These are phyloP conservation scores for Pilasporangium apinafurcum DNA, from an alignment of 352 stramenopile genomes.

Conservation along the genomic window DNA sequence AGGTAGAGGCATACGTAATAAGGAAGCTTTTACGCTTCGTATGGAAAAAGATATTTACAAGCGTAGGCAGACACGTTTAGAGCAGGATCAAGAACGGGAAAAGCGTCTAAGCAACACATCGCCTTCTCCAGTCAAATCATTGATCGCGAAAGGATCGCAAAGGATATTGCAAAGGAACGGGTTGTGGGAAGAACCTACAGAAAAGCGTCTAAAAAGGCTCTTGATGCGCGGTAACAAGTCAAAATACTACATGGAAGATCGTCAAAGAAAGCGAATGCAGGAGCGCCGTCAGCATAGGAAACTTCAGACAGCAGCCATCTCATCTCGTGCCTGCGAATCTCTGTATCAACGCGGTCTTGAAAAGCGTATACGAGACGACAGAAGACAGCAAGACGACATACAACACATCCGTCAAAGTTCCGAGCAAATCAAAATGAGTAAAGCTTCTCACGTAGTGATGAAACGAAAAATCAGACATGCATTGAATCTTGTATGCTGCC, in stretches of 20 bases:
- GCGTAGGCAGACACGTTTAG: conserved; percentile 12
- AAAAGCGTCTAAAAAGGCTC: conserved; percentile 25
- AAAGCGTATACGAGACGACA: conserved; percentile 21
- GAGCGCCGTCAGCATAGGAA: conserved; percentile 7
- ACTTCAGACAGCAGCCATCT: conserved; percentile 5
- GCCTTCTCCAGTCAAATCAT: conserved; percentile 3
- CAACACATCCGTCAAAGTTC: conserved; percentile 9
- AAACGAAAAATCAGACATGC: conserved; percentile 28
- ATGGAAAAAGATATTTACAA: conserved; percentile 45
- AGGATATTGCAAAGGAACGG: conserved; percentile 49
- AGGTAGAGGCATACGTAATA: too few species aligned
- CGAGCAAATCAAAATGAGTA: conserved; percentile 25
- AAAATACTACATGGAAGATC: too few species aligned
- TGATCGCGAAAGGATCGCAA: conserved; percentile 42
- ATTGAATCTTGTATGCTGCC: conserved; percentile 21
- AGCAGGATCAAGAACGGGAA: conserved; percentile 14
- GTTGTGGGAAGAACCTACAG: conserved; percentile 31
- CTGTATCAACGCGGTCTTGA: conserved; percentile 41
- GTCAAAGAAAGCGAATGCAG: conserved; percentile 7
- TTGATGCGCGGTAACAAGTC: conserved; percentile 3
- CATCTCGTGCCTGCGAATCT: conserved; percentile 36
- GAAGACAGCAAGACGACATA: conserved; percentile 13
- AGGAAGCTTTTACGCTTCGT: conserved; percentile 15
- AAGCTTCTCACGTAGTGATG: conserved; percentile 27
- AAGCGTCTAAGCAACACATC: conserved; percentile 7